These are phyloP conservation scores for Coemansia sp. DNA, from an alignment of 192 early-diverging fungal species.

Conservation along the genomic window DNA sequence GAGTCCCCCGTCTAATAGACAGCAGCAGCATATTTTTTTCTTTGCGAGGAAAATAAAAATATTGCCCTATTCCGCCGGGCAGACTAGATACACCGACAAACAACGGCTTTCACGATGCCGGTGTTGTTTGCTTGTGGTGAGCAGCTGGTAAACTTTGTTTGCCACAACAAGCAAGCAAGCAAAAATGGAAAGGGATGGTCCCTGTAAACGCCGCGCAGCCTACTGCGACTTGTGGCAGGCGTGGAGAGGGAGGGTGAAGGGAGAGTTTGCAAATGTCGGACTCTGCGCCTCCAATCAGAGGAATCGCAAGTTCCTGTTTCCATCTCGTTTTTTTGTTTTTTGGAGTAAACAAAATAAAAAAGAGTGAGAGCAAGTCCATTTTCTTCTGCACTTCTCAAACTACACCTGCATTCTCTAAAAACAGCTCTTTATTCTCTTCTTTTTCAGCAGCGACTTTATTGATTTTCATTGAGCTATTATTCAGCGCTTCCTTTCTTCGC, in stretches of 20 bases:
- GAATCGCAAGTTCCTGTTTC: not conserved
- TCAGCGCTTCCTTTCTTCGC: not conserved
- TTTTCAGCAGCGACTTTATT: constrained; percentile 1
- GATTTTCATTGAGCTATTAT: not conserved
- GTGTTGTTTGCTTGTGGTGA: no score
- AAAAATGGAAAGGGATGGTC: no score
- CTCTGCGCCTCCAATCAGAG: constrained; percentile 3
- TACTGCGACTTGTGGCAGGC: not conserved
- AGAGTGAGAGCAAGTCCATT: not conserved
- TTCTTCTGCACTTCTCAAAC: constrained; percentile 4
- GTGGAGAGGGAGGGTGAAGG: no score
- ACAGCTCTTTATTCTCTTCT: constrained; percentile 3
- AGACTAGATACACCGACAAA: no score
- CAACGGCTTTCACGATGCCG: no score
- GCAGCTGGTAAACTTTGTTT: no score
- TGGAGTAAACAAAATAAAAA: not conserved
- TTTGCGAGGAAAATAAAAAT: no score
- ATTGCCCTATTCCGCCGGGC: no score
- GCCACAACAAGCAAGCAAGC: no score
- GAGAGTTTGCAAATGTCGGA: no score
- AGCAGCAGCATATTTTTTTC: no score
- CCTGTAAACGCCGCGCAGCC: no score
- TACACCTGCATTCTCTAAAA: not conserved
- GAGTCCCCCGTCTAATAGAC: not conserved
- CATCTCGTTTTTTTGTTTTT: not conserved